Conservation (phyloP, 1,284 basidiomycete genomes). For the Marasmius tenuissimus region DNA sequence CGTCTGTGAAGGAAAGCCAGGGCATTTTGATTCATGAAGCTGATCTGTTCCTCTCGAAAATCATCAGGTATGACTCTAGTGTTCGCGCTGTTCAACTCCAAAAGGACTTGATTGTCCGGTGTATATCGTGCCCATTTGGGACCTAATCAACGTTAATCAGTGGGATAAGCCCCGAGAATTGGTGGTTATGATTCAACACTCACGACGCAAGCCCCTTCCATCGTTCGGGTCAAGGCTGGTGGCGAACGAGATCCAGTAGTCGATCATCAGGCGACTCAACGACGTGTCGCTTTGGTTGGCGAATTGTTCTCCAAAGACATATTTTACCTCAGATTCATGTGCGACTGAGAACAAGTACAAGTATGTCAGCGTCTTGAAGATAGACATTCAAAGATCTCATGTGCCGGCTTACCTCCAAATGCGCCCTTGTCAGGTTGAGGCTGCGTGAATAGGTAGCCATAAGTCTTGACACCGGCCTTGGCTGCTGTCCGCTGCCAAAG, state of each 20-base stretch:
- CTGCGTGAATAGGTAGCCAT: constrained; percentile 50
- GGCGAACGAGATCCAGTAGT: constrained; percentile 54
- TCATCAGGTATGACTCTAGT: constrained; percentile 20
- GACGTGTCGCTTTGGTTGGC: background rate
- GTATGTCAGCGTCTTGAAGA: background rate
- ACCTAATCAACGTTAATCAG: constrained; percentile 22
- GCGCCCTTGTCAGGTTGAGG: constrained; percentile 28
- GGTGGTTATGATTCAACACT: constrained; percentile 7
- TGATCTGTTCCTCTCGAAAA: constrained; percentile 20
- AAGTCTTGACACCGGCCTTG: constrained; percentile 39
- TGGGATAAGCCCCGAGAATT: background rate
- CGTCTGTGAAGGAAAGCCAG: too few species aligned
- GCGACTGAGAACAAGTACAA: background rate
- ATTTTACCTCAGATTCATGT: background rate
- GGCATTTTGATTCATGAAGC: constrained; percentile 13
- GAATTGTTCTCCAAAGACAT: background rate
- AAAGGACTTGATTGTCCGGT: constrained; percentile 20
- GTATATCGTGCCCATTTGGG: constrained; percentile 35
- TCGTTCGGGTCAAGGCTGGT: constrained; percentile 50
- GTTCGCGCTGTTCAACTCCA: constrained; percentile 22
- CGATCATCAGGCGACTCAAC: constrained; percentile 34
- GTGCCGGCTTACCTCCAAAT: constrained; percentile 30
- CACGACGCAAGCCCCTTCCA: constrained; percentile 37
- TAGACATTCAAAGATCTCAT: background rate
- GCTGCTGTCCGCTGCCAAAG: constrained; percentile 39